Evolutionary conservation across 306 rosid species (phyloP).

Genomic region (Quercus aquifolioides): DNA sequence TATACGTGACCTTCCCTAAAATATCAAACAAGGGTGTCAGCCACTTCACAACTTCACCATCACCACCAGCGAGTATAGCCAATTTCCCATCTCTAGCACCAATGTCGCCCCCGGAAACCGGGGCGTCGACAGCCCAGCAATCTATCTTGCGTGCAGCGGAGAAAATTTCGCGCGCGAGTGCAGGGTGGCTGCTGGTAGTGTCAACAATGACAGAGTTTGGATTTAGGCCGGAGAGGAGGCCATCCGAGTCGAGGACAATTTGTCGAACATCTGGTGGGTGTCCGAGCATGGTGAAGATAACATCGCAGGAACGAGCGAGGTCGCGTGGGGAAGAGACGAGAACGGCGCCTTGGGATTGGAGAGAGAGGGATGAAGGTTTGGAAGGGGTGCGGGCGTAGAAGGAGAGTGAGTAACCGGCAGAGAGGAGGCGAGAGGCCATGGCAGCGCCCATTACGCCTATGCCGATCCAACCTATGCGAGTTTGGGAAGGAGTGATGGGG

Average conservation of each 20-base stretch:
- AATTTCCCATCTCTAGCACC: slow-evolving; percentile 82
- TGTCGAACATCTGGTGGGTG: slow-evolving; percentile 77
- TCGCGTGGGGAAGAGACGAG: not conserved
- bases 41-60: slow-evolving; percentile 55
- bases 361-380: slow-evolving; percentile 32
- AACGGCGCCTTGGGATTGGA: slow-evolving; percentile 56
- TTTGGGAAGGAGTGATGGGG: slow-evolving; percentile 40
- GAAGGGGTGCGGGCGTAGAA: slow-evolving; percentile 77
- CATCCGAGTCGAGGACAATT: slow-evolving; percentile 27
- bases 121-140: slow-evolving; percentile 79
- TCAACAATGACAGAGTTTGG: slow-evolving; percentile 58
- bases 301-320: slow-evolving; percentile 44
- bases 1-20: slow-evolving; percentile 49
- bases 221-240: slow-evolving; percentile 39
- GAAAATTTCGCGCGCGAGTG: slow-evolving; percentile 56
- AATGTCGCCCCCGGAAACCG: slow-evolving; percentile 79
- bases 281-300: slow-evolving; percentile 71
- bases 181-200: slow-evolving; percentile 76
- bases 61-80: slow-evolving; percentile 72
- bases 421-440: slow-evolving; percentile 78
- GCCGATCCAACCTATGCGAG: slow-evolving; percentile 76
- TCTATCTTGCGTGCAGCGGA: slow-evolving; percentile 29
- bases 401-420: slow-evolving; percentile 66
- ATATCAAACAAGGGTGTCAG: slow-evolving; percentile 42
- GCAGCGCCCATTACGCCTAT: slow-evolving; percentile 83